Base-by-base conservation (phyloP, 225 moss, liverwort and hornwort genomes). In the Polytrichum commune region DNA sequence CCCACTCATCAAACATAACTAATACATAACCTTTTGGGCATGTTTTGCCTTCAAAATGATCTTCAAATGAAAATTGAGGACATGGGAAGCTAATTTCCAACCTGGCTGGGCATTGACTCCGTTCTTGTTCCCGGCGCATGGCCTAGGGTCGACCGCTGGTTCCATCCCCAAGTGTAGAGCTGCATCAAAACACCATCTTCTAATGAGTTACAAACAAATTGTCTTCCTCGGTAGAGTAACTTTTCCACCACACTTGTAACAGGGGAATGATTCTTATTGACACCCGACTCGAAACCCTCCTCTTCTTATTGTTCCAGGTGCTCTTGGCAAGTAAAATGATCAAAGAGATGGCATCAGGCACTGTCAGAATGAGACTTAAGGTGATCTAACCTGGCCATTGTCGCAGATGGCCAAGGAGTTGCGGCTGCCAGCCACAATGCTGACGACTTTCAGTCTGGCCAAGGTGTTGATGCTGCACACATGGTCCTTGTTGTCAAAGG, bases 111-210 rank as follows among this genome's bases (percentile, higher is more conserved):
- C 5, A 62, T 54, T 46, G 70, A 65, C 54, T 89, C 88, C 20
- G 76, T 72, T 71, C 85, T 85, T 27, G 69, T 70, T 62, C 75
- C 76, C 27, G 82, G 82, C 20, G 78, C 72, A 29, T 85, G 88
- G 62, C 88, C 88, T 58, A 89, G 70, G 55, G 88, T 89, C 53
- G 77, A 79, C 4, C 88, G 85, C 74, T 89, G 88, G 78, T 89
- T 89, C 88, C 88, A 89, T 66, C 88, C 88, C 85, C 85, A 89
- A 24, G 85, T 82, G 72, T 80, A 83, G 33, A 89, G 69, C 88
- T 88, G 85, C 68, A 61, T 67, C 38, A 9, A 29, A 13, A 38
- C 8, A 61, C 33, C 60, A 9, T 18, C 24, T 8, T 19, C 6
- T 8, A 7, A 62, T 63, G 1, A 61, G 2, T 24, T 4, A 24